Base-by-base conservation (phyloP, 768 basidiomycete genomes). In the Naganishia randhawae region DNA sequence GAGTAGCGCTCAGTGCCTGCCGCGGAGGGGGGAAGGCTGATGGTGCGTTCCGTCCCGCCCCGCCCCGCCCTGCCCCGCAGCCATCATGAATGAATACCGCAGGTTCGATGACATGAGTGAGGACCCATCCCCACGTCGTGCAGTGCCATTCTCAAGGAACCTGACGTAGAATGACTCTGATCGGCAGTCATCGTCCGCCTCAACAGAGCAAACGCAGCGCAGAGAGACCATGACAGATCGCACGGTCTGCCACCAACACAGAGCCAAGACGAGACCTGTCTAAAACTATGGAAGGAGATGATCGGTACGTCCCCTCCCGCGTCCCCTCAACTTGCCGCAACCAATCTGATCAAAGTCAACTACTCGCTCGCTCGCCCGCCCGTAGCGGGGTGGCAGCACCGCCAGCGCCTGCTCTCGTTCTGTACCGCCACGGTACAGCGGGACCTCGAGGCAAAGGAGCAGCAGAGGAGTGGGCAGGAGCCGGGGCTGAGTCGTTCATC, bases 1-100 rank as follows among this genome's bases (percentile, higher is more conserved):
- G 52, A 39, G 64, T 55, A 22, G n/a, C 29, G 22, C 22, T 17
- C 50, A 17, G 45, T 52, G 13, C 19, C 29, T 3, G n/a, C n/a
- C n/a, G n/a, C n/a, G 22, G 16, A 27, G 22, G 32, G 25, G n/a
- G 25, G 27, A 14, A 19, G 3, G 19, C 57, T 37, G 17, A 61
- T 32, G 32, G 27, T 42, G 13, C 39, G 37, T n/a, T 27, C 50
- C 35, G 32, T 50, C 31, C 3, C 22, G 50, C 29, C n/a, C n/a
- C n/a, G n/a, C n/a, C n/a, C 14, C 37, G 52, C 32, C 54, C 45
- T 25, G 53, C 27, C 2, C n/a, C 3, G 16, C 42, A 79, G 78
- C 77, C 63, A 73, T 77, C 69, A 75, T 79, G 65, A 72, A 72
- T 32, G 75, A 79, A 51, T 79, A 79, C 57, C 73, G 78, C 16